These are phyloP conservation scores for Cyclocybe aegerita DNA, from an alignment of 768 basidiomycete genomes.

Conservation along the genomic window DNA sequence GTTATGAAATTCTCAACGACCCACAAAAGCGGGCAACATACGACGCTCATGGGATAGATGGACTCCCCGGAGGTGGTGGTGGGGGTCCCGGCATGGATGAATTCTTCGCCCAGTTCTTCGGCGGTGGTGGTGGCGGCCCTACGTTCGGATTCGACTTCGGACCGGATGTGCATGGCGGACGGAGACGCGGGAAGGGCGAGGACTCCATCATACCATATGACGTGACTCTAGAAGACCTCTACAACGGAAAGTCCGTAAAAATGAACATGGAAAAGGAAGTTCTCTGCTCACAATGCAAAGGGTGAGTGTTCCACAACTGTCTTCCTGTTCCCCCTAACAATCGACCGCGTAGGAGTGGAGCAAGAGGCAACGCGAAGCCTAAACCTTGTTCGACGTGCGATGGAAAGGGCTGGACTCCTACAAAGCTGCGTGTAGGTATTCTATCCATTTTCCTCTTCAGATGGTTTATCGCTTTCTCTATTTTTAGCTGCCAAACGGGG, in stretches of 20 bases:
- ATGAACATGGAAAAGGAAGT: slow-evolving; percentile 88
- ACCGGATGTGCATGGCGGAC: slow-evolving; percentile 40
- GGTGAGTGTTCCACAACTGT: slow-evolving; percentile 42
- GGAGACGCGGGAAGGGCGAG: slow-evolving; percentile 58
- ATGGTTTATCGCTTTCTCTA: slow-evolving; percentile 2
- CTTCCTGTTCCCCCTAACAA: background rate
- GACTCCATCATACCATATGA: slow-evolving; percentile 79
- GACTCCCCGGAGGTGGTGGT: slow-evolving; percentile 51
- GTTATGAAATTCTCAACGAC: slow-evolving; percentile 83
- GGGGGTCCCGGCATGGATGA: slow-evolving; percentile 56
- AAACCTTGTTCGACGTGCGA: slow-evolving; percentile 80
- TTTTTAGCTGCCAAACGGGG: slow-evolving; percentile 17
- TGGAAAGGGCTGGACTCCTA: slow-evolving; percentile 77
- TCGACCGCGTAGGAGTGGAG: slow-evolving; percentile 62
- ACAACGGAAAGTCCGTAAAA: slow-evolving; percentile 86
- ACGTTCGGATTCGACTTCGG: slow-evolving; percentile 69
- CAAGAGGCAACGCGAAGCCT: slow-evolving; percentile 79
- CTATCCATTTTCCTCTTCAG: background rate
- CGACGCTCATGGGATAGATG: slow-evolving; percentile 72
- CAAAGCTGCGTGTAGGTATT: slow-evolving; percentile 49
- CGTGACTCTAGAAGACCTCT: slow-evolving; percentile 89
- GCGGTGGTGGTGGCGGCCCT: slow-evolving; percentile 38
- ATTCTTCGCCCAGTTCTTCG: slow-evolving; percentile 76
- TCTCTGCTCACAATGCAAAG: slow-evolving; percentile 77
- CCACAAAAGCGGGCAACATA: slow-evolving; percentile 67